Evolutionary conservation across 495 filamentous ascomycete genomes (phyloP).

Genomic region (Echria macrotheca): DNA sequence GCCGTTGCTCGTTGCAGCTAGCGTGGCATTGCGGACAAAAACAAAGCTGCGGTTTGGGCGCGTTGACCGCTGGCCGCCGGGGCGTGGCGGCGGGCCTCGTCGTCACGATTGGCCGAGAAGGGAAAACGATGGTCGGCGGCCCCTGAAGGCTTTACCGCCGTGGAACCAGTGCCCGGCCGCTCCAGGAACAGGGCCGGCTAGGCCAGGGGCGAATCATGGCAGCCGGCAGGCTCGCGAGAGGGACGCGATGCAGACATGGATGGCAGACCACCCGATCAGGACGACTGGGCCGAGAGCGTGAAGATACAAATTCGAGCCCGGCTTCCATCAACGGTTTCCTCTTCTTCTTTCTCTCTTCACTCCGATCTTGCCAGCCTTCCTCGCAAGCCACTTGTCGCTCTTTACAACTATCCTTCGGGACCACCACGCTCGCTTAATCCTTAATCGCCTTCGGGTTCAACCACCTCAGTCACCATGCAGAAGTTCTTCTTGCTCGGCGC

Average conservation of each 20-base stretch:
- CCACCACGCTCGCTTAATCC: slow-evolving; percentile 10
- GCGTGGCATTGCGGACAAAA: not conserved
- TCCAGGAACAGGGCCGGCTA: not conserved
- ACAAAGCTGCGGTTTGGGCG: slow-evolving; percentile 5
- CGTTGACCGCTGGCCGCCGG: slow-evolving; percentile 3
- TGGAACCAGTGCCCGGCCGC: not conserved
- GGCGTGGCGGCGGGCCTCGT: not conserved
- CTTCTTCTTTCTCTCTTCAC: slow-evolving; percentile 5
- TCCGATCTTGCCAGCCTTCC: slow-evolving; percentile 2
- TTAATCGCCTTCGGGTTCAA: slow-evolving; percentile 4
- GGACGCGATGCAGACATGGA: not conserved
- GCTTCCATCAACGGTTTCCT: not conserved
- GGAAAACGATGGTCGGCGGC: too few species aligned
- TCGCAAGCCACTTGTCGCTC: slow-evolving; percentile 6
- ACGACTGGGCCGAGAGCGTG: not conserved
- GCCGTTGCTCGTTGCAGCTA: not conserved
- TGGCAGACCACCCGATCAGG: not conserved
- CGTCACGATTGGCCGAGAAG: too few species aligned
- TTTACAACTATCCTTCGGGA: slow-evolving; percentile 14
- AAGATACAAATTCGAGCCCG: not conserved
- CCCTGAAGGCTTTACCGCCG: not conserved
- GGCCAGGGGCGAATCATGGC: not conserved
- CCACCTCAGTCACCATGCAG: slow-evolving; percentile 7
- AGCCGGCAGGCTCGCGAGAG: not conserved
- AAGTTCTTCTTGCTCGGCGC: slow-evolving; percentile 14